Evolutionary conservation across 2,329 filamentous ascomycete species (phyloP).

Genomic region (Colletotrichum cuscutae): DNA sequence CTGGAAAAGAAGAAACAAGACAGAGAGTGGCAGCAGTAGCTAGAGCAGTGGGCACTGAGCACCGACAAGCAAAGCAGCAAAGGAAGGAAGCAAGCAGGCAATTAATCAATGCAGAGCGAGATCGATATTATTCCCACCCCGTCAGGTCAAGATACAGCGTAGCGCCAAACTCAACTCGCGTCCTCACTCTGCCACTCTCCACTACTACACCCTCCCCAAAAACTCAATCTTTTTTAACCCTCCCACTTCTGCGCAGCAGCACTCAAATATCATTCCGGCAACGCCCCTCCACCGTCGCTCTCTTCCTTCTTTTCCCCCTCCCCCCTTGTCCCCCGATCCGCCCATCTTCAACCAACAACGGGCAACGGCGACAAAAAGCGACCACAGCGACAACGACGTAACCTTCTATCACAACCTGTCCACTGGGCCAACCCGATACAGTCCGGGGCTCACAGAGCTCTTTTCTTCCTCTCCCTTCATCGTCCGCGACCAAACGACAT

Average conservation of each 20-base stretch:
- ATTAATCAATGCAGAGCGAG: neutral
- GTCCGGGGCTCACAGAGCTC: slow-evolving; percentile 19
- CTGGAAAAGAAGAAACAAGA: neutral
- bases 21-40: neutral
- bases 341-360: slow-evolving; percentile 8
- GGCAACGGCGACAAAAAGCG: slow-evolving; percentile 10
- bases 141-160: neutral
- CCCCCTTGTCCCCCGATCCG: neutral
- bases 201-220: neutral
- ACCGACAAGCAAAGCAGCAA: neutral
- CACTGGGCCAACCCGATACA: slow-evolving; percentile 14
- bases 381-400: slow-evolving; percentile 12
- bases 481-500: neutral
- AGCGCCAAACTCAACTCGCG: slow-evolving; percentile 25
- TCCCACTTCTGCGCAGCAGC: neutral
- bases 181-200: neutral
- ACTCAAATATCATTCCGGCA: slow-evolving; percentile 19
- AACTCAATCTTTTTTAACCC: slow-evolving; percentile 8
- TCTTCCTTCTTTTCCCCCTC: neutral
- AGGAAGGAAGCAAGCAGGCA: neutral
- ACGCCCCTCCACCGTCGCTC: slow-evolving; percentile 9
- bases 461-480: neutral
- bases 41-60: neutral
- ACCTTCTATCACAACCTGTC: neutral
- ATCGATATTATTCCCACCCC: neutral